Evolutionary conservation across 2,329 filamentous ascomycete species (phyloP), one percentile per base, ranked within the genome.

Genomic region (Colletotrichum sp.): DNA sequence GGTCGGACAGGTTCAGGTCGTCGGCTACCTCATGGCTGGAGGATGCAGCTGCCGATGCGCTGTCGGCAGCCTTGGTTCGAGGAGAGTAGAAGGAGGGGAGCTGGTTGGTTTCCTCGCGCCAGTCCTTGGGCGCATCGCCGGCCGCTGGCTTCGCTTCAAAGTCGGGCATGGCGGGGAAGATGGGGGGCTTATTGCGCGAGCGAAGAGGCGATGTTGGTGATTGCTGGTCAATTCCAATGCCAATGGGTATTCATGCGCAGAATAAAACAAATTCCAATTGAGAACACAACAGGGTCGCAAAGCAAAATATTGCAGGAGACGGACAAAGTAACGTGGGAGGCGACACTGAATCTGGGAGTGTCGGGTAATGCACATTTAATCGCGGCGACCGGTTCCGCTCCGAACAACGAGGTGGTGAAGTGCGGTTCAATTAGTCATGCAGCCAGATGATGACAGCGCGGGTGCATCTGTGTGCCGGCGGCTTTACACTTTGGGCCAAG

Each of bases 61-160:
- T 28, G 80, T 78, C 69, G 72, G 80, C 66, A 2, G 68, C 78
- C 6, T 81, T 75, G 9, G 85, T 84, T 65, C 80, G 84, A 7
- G 87, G 87, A 5, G 87, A 89, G 79, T 88, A 89, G 79, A 89
- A 89, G 12, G 87, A 87, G 3, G 87, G 87, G 44, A 89, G 84
- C 64, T 85, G 82, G 74, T 80, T 79, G 34, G 81, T 81, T 62
- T 85, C 81, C 76, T 81, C 80, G 77, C 80, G 81, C 80, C 79
- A 81, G 78, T 81, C 67, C 16, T 76, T 75, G 76, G 77, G 72
- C 71, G 65, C 75, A 72, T 69, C 65, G 68, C 75, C 71, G 68
- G 57, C 59, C 13, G 52, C 63, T 60, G 63, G 68, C 78, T 79
- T 80, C 74, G 78, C 75, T 78, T 83, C 78, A 66, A 82, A 81